phyloP scores from a whole-genome alignment of 192 early-diverging fungal genomes.

The Obelidium mucronatum region DNA sequence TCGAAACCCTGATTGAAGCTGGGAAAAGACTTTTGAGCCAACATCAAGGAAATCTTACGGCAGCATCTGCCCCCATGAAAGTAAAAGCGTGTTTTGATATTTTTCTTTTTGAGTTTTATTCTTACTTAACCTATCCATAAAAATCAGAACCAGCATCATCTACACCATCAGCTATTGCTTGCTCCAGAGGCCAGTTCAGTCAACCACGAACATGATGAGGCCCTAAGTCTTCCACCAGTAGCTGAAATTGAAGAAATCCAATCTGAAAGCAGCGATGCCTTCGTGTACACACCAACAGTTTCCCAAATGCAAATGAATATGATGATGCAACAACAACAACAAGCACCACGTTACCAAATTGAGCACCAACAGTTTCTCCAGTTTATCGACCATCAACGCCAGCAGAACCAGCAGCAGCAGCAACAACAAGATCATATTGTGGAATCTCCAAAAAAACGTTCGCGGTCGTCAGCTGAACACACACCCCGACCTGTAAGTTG shows the following conservation, averaged over 20 bases:
- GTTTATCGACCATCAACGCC: background rate
- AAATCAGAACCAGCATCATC: background rate
- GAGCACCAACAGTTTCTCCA: background rate
- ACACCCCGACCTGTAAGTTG: conserved; percentile 11
- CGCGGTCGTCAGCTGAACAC: conserved; percentile 12
- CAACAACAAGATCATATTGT: background rate
- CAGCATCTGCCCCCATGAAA: background rate
- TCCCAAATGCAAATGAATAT: background rate
- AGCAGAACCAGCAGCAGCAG: no score
- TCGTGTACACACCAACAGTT: conserved; percentile 6
- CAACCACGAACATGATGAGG: conserved; percentile 2
- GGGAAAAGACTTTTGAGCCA: conserved; percentile 12
- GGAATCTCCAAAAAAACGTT: background rate
- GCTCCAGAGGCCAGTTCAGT: background rate
- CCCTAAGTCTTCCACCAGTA: conserved; percentile 18
- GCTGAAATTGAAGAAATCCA: conserved; percentile 17
- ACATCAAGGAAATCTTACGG: background rate
- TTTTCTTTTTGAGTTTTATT: no score
- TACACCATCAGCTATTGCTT: background rate
- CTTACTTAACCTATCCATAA: no score
- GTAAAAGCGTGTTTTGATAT: no score
- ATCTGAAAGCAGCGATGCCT: conserved; percentile 2
- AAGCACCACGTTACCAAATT: background rate
- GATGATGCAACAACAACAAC: background rate
- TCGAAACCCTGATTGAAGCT: conserved; percentile 24